Base-by-base conservation (phyloP, 257 asterid species). In the Gardenia jasminoides region DNA sequence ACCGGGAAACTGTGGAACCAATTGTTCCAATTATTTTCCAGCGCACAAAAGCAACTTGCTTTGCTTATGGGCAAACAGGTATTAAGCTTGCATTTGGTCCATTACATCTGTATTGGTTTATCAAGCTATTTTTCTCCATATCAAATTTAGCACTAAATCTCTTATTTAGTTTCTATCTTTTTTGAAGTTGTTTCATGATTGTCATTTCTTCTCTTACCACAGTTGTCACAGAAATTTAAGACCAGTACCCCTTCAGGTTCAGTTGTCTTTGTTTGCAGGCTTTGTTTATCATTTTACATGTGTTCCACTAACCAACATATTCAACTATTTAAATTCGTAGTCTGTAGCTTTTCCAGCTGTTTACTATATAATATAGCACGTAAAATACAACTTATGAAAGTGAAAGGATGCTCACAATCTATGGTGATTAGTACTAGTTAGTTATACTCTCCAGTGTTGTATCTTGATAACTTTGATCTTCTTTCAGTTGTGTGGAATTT, bases 51-150 rank as follows among this genome's bases (percentile, higher is more conserved):
- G 91, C 91, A 56, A 88, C 91, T 65, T 88, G 91, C 82, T 88
- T 88, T 79, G 91, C 91, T 16, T 88, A 88, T 82, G 91, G 91
- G 64, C 91, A 88, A 80, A 96, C 99, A 86, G 99, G 99, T 95
- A 88, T 48, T 72, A 79, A 19, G 48, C 81, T 62, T 80, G 78
- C 74, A 70, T 82, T 73, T 47, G 46, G 19, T 16, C 20, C 1
- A 44, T 30, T 13, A 43, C 11, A 64, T 46, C 44, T 72, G 47
- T 80, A 58, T 41, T 58, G 24, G 24, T 41, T 58, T 73, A 54
- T 73, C 24, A 73, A 52, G 10, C 8, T 72, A 30, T 12, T 46
- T 31, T 11, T 74, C 77, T 50, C 77, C 61, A 12, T 59, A 47
- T 47, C 24, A 6, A 3, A 59, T n/a, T 24, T 6, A 31, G 24